A percentile compares a stretch with the other conserved stretches of the same genome.
These are phyloP conservation scores for Poterioochromonas sp. DNA, from an alignment of 352 stramenopile genomes.

Conservation along the genomic window DNA sequence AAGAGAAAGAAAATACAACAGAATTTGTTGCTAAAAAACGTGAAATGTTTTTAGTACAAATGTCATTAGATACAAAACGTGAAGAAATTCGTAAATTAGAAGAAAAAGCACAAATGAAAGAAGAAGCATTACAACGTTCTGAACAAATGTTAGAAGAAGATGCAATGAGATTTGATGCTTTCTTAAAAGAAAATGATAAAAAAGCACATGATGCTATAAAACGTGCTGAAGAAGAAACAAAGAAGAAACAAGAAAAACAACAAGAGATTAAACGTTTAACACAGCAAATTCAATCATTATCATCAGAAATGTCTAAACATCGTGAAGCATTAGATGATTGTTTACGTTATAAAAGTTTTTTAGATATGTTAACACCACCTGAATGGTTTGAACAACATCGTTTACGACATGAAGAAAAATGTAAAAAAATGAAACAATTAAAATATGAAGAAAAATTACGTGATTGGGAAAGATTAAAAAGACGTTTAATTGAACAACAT, in stretches of 20 bases:
- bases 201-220: constrained; percentile 91
- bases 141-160: constrained; percentile 86
- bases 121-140: constrained; percentile 70
- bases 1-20: constrained; percentile 86
- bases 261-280: constrained; percentile 89
- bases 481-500: constrained; percentile 37
- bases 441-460: constrained; percentile 1
- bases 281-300: constrained; percentile 83
- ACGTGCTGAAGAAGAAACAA: constrained; percentile 80
- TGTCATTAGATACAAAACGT: constrained; percentile 87
- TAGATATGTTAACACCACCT: constrained; percentile 80
- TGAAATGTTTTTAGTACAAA: constrained; percentile 90
- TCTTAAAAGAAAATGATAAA: constrained; percentile 93
- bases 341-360: constrained; percentile 78
- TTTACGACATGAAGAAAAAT: constrained; percentile 36
- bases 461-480: constrained; percentile 29
- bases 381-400: constrained; percentile 70
- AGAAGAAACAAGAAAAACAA: constrained; percentile 77
- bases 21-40: constrained; percentile 91
- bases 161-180: constrained; percentile 85
- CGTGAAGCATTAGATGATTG: constrained; percentile 84
- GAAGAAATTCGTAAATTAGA: constrained; percentile 91
- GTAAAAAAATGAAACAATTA: constrained; percentile 38
- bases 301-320: constrained; percentile 85
- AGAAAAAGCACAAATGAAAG: constrained; percentile 85